Evolutionary conservation across 495 filamentous ascomycete genomes (phyloP), one percentile per base, ranked within the genome.

Genomic region (Halenospora varia): DNA sequence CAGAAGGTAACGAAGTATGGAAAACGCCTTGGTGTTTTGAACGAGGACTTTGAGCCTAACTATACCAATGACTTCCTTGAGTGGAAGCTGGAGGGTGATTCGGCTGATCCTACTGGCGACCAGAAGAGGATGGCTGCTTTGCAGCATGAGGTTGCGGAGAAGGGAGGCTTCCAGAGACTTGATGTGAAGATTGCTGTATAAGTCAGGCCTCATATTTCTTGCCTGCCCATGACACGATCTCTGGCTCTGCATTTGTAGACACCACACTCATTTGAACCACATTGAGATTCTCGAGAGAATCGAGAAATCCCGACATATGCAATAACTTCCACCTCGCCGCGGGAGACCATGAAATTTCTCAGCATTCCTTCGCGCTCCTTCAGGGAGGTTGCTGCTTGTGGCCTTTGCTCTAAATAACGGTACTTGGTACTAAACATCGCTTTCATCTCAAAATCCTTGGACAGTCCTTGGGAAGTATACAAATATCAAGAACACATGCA

Each of bases 1-100:
- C 68, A 72, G 50, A 88, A 88, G 76, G 85, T 88, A 24, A 88
- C 85, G 44, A 74, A 72, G 57, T 88, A 88, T 55, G 84, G 84
- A 39, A 87, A 87, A 73, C 74, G 83, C 13, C 73, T 88, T 13
- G 82, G 77, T 3, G 79, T 88, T 45, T 70, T 88, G 17, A 73
- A 79, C 48, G 72, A 69, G 40, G 61, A 57, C 62, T 88, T 87
- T 69, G 67, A 73, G 65, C 75, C 83, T 10, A 88, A 88, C 73
- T 87, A 87, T 68, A 87, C 83, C 64, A 88, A 88, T 58, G 63
- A 77, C 53, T 86, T 77, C 70, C 71, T 88, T 18, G 72, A 71
- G 10, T 88, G 85, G 85, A 57, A 57, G n/a, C 71, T 86, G 23
- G 81, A 84, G 35, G 74, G 64, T 2, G 83, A 86, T 42, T 84